Evolutionary conservation across 2,329 filamentous ascomycete genomes (phyloP).

Genomic region (Bertia moriformis): DNA sequence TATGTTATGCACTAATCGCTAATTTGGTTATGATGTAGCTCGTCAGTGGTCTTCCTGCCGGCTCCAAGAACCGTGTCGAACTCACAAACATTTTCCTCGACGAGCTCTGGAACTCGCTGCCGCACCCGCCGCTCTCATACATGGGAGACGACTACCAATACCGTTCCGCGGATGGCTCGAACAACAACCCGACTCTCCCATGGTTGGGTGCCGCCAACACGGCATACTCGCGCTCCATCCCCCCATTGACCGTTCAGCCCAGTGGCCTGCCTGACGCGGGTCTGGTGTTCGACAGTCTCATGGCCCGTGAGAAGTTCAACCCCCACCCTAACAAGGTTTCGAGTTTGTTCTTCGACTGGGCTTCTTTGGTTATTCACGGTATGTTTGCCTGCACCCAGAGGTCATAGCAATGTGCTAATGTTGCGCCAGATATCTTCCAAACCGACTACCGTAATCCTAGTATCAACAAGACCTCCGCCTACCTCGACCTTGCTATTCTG

Average conservation of each 20-base stretch:
- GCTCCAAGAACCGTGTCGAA: conserved; percentile 5
- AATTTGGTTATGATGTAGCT: too few species aligned
- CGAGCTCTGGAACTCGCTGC: conserved; percentile 7
- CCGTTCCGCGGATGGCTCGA: conserved; percentile 7
- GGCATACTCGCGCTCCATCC: conserved; percentile 6
- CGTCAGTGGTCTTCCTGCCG: conserved; percentile 5
- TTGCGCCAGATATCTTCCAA: conserved; percentile 22
- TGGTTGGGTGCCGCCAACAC: conserved; percentile 6
- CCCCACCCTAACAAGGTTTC: conserved; percentile 7
- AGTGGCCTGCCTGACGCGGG: conserved; percentile 6
- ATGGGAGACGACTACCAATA: conserved; percentile 7
- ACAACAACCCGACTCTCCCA: conserved; percentile 6
- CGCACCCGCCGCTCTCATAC: conserved; percentile 7
- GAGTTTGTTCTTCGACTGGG: conserved; percentile 6
- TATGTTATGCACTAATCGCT: background rate
- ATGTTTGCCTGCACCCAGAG: background rate
- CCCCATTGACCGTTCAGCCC: conserved; percentile 5
- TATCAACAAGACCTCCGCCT: conserved; percentile 32
- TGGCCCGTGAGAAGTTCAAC: conserved; percentile 3
- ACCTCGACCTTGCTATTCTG: conserved; percentile 34
- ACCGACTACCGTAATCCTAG: conserved; percentile 28
- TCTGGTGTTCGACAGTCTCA: conserved; percentile 8
- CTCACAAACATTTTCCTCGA: conserved; percentile 6
- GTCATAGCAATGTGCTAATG: background rate
- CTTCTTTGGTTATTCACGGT: conserved; percentile 26